Evolutionary conservation across 176 grass and related monocot species (phyloP).

Genomic region (Juncus inflexus): DNA sequence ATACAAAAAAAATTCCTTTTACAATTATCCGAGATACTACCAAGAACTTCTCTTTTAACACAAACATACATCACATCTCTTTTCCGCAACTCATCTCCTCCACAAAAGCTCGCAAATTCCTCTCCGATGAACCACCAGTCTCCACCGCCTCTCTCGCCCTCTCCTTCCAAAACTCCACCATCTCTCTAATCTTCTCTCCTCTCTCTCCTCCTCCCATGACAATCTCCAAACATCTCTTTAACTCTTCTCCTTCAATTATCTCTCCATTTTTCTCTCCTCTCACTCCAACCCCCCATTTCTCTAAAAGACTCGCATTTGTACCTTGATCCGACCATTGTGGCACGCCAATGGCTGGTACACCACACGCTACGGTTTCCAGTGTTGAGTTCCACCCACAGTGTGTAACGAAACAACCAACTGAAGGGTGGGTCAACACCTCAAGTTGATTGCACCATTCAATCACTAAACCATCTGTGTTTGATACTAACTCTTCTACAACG

Average conservation of each 20-base stretch:
- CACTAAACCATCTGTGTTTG: slow-evolving; percentile 30
- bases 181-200: slow-evolving; percentile 38
- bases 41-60: no score
- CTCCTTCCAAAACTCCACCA: slow-evolving; percentile 41
- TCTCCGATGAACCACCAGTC: slow-evolving; percentile 40
- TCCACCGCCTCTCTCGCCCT: slow-evolving; percentile 32
- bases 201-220: slow-evolving; percentile 24
- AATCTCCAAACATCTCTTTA: slow-evolving; percentile 42
- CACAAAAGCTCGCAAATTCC: slow-evolving; percentile 45
- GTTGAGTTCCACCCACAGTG: slow-evolving; percentile 80
- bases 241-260: slow-evolving; percentile 49
- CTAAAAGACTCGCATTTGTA: slow-evolving; percentile 54
- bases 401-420: slow-evolving; percentile 70
- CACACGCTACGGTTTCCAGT: slow-evolving; percentile 43
- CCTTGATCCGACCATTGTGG: slow-evolving; percentile 65
- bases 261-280: slow-evolving; percentile 41
- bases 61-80: neutral
- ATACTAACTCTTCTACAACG: neutral
- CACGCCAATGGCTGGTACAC: slow-evolving; percentile 44
- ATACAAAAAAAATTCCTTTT: no score
- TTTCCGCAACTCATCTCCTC: neutral
- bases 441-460: slow-evolving; percentile 83
- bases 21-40: no score
- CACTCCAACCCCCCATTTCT: slow-evolving; percentile 49
- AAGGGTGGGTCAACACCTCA: slow-evolving; percentile 49